A percentile compares a stretch with the other conserved stretches of the same genome.
phyloP scores from a whole-genome alignment of 75 land plant species.

The Cryptomeria japonica region DNA sequence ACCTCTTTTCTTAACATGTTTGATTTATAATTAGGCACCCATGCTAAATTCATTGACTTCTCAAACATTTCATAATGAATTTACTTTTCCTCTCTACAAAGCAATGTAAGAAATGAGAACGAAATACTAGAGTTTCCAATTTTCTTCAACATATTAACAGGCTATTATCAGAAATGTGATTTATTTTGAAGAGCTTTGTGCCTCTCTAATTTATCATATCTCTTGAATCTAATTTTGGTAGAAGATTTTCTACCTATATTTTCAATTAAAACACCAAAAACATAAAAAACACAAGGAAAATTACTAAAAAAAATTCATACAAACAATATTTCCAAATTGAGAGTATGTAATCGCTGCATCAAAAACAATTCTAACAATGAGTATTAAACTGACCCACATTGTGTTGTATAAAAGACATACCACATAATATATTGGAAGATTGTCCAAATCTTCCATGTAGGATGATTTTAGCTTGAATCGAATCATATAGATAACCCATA shows the following conservation, averaged over 20 bases:
- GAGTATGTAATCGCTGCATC: background rate
- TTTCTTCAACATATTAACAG: background rate
- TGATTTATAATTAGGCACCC: background rate
- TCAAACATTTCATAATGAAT: background rate
- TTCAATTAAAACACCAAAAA: background rate
- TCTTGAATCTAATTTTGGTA: background rate
- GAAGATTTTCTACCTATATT: background rate
- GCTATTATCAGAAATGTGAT: background rate
- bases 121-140: background rate
- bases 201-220: background rate
- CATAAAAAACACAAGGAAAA: background rate
- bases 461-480: conserved; percentile 79
- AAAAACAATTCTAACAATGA: background rate
- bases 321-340: background rate
- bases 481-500: conserved; percentile 95
- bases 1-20: background rate
- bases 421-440: conserved; percentile 62
- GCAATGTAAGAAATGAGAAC: background rate
- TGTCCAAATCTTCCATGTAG: conserved; percentile 82
- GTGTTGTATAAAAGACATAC: conserved; percentile 20
- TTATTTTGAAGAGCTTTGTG: too few species aligned
- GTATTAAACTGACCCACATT: background rate
- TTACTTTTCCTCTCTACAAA: background rate
- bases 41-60: background rate
- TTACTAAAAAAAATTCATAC: background rate